These are phyloP conservation scores for Vaccinium corymbosum DNA, from an alignment of 148 eudicot species.

Conservation along the genomic window DNA sequence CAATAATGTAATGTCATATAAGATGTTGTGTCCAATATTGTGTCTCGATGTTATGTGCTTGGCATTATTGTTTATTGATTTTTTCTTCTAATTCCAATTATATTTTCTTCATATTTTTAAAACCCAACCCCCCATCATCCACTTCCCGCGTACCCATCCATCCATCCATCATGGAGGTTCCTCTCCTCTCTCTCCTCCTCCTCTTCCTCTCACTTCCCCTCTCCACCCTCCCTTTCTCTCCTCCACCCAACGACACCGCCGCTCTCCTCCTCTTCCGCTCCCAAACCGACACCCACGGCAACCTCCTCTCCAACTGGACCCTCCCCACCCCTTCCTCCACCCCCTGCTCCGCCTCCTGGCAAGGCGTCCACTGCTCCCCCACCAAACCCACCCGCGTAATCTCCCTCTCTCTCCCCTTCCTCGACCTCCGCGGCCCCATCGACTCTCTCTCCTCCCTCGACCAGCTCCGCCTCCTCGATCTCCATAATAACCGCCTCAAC, in stretches of 20 bases:
- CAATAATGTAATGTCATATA: too few species aligned
- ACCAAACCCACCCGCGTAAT: slow-evolving; percentile 41
- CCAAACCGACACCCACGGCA: slow-evolving; percentile 65
- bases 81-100: neutral
- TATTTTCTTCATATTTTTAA: slow-evolving; percentile 19
- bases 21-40: too few species aligned
- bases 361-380: slow-evolving; percentile 53
- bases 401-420: slow-evolving; percentile 55
- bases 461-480: slow-evolving; percentile 78
- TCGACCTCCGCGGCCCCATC: slow-evolving; percentile 78
- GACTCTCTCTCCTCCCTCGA: slow-evolving; percentile 57
- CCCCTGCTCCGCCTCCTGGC: slow-evolving; percentile 67
- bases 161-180: slow-evolving; percentile 32
- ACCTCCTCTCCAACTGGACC: slow-evolving; percentile 79
- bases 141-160: slow-evolving; percentile 24
- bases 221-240: slow-evolving; percentile 12
- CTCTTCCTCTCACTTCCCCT: slow-evolving; percentile 15
- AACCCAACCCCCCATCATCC: slow-evolving; percentile 9
- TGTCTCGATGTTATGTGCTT: too few species aligned
- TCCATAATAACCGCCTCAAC: slow-evolving; percentile 77
- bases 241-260: slow-evolving; percentile 55
- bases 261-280: slow-evolving; percentile 67
- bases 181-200: slow-evolving; percentile 8
- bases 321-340: slow-evolving; percentile 28
- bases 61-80: too few species aligned